A percentile compares a stretch with the other conserved stretches of the same genome.
Evolutionary conservation across 2,329 filamentous ascomycete genomes (phyloP).

Genomic region (Epichloe uncinata): DNA sequence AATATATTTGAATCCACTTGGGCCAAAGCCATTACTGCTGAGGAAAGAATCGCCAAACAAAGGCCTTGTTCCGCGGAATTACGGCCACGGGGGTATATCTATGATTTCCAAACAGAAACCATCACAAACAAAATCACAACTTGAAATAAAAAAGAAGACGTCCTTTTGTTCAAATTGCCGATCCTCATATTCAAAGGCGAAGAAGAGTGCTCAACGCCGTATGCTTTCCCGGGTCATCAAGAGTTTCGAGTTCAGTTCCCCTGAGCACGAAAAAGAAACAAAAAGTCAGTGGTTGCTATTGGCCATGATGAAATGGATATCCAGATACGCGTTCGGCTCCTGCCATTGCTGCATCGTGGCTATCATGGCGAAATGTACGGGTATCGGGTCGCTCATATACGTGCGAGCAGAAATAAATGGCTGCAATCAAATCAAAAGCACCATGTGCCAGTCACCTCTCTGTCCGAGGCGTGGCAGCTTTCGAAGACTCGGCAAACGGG

Average conservation of each 20-base stretch:
- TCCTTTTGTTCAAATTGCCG: not conserved
- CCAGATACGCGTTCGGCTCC: not conserved
- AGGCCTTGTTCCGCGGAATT: not conserved
- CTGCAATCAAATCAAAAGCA: not conserved
- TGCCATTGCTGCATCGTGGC: not conserved
- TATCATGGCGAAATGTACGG: not conserved
- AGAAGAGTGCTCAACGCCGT: not conserved
- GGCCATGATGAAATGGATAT: not conserved
- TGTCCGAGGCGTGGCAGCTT: too few species aligned
- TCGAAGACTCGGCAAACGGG: too few species aligned
- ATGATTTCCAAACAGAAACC: not conserved
- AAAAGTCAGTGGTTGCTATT: not conserved
- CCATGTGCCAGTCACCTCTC: too few species aligned
- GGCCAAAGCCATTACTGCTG: too few species aligned
- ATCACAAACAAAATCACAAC: too few species aligned
- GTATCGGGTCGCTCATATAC: not conserved
- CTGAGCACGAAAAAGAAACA: not conserved
- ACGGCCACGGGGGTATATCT: not conserved
- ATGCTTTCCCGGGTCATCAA: not conserved
- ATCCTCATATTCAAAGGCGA: not conserved
- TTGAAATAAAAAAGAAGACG: not conserved
- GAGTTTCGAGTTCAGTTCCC: not conserved
- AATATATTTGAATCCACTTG: too few species aligned
- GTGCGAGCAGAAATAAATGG: not conserved
- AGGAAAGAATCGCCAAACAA: not conserved